Evolutionary conservation across 2,329 filamentous ascomycete genomes (phyloP).

Genomic region (Stachybotrys elegans): DNA sequence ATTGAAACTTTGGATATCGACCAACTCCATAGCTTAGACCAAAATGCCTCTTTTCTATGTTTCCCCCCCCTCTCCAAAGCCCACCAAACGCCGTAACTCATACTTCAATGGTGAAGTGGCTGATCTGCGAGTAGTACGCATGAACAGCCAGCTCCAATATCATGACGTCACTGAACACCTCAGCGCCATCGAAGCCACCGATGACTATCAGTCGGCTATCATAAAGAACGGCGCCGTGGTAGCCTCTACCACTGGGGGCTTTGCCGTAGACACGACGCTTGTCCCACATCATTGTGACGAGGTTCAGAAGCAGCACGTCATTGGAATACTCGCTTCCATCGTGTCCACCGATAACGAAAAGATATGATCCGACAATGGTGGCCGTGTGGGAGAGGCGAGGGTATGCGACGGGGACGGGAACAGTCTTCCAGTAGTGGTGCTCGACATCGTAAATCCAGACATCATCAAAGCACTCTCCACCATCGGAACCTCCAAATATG

Average conservation of each 20-base stretch:
- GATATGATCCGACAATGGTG: slow-evolving; percentile 64
- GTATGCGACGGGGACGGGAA: slow-evolving; percentile 55
- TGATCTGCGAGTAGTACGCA: slow-evolving; percentile 69
- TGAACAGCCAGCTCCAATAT: slow-evolving; percentile 64
- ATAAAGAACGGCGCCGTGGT: slow-evolving; percentile 61
- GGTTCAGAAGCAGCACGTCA: slow-evolving; percentile 62
- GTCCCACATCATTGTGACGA: slow-evolving; percentile 73
- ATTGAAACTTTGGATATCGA: too few species aligned
- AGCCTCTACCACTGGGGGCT: slow-evolving; percentile 58
- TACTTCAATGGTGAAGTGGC: slow-evolving; percentile 66
- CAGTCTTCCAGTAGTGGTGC: slow-evolving; percentile 52
- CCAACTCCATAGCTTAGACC: too few species aligned
- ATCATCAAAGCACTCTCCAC: slow-evolving; percentile 67
- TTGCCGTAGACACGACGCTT: slow-evolving; percentile 59
- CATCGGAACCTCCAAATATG: slow-evolving; percentile 65
- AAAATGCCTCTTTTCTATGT: too few species aligned
- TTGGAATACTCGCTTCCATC: slow-evolving; percentile 66
- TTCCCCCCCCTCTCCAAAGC: neutral
- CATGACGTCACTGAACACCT: slow-evolving; percentile 65
- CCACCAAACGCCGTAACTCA: too few species aligned
- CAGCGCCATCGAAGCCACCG: slow-evolving; percentile 62
- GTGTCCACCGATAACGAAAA: slow-evolving; percentile 66
- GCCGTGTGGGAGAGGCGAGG: slow-evolving; percentile 63
- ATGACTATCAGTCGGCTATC: slow-evolving; percentile 61
- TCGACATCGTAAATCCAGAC: slow-evolving; percentile 71